Evolutionary conservation across 176 grass and related monocot species (phyloP).

Genomic region (Aechmea fasciata): DNA sequence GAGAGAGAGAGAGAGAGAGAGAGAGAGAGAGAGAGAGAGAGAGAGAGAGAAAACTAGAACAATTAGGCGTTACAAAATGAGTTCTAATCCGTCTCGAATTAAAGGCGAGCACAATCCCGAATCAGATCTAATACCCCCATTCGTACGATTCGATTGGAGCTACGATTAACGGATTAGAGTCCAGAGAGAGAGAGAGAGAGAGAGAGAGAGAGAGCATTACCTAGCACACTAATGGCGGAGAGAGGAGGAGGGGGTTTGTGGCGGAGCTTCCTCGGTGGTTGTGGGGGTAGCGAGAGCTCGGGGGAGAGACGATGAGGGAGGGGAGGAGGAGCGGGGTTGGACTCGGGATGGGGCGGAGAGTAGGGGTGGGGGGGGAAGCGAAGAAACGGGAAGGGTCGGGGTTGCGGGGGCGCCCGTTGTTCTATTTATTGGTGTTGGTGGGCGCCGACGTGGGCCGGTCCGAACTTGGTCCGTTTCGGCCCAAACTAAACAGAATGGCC

Average conservation of each 20-base stretch:
- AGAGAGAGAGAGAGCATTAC: background rate
- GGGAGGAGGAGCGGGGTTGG: background rate
- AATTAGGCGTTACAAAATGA: background rate
- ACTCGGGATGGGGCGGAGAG: background rate
- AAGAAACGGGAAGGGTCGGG: background rate
- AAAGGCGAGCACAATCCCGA: background rate
- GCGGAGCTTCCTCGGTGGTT: background rate
- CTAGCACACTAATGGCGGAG: background rate
- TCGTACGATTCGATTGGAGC: background rate
- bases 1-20: background rate
- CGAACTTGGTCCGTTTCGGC: too few relatives aligned
- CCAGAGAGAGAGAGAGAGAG: background rate
- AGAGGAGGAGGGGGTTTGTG: background rate
- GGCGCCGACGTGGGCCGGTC: too few relatives aligned
- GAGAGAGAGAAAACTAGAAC: background rate
- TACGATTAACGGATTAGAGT: background rate
- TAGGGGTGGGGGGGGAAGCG: background rate
- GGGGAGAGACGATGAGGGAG: background rate
- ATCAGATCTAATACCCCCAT: background rate
- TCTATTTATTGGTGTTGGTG: too few relatives aligned
- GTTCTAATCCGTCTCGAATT: background rate
- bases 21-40: background rate
- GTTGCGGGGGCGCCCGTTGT: too few relatives aligned
- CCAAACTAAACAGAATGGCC: too few relatives aligned
- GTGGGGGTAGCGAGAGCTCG: background rate